Evolutionary conservation across 345 rosid species (phyloP).

Genomic region (Brassica nigra): DNA sequence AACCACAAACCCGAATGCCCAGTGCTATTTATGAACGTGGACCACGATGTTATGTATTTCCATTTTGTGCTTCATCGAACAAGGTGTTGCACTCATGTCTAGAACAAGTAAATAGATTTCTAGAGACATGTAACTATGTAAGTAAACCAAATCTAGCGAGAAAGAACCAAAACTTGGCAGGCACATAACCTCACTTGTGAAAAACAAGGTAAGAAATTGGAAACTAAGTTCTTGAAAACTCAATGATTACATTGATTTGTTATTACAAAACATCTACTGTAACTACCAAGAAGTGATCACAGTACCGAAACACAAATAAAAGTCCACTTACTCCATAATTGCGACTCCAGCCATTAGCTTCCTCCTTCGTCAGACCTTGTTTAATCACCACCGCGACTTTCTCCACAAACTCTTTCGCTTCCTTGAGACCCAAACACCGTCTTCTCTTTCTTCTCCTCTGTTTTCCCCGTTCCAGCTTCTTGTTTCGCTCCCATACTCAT

Average conservation of each 20-base stretch:
- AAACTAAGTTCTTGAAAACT: slow-evolving; percentile 15
- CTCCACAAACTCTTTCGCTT: slow-evolving; percentile 46
- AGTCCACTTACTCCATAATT: slow-evolving; percentile 36
- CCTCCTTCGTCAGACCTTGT: slow-evolving; percentile 46
- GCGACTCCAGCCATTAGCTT: slow-evolving; percentile 43
- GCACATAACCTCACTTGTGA: background rate
- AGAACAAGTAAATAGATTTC: background rate
- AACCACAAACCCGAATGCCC: no score
- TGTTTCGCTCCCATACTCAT: slow-evolving; percentile 30
- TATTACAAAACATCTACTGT: slow-evolving; percentile 29
- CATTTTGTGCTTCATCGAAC: background rate
- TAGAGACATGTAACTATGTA: background rate
- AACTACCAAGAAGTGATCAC: slow-evolving; percentile 8
- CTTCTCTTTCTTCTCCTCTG: slow-evolving; percentile 42
- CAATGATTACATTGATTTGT: slow-evolving; percentile 9
- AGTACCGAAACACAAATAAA: slow-evolving; percentile 9
- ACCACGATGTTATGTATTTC: background rate
- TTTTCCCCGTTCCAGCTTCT: slow-evolving; percentile 29
- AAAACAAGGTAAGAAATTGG: slow-evolving; percentile 1
- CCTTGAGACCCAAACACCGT: slow-evolving; percentile 41
- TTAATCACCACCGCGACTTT: slow-evolving; percentile 33
- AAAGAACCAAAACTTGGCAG: background rate
- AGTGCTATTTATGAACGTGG: background rate
- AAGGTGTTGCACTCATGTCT: background rate
- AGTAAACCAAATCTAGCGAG: no score